Percentiles rank a stretch among this genome's conserved stretches.
phyloP scores from a whole-genome alignment of 148 eudicot genomes.

The Rhododendron williamsianum region DNA sequence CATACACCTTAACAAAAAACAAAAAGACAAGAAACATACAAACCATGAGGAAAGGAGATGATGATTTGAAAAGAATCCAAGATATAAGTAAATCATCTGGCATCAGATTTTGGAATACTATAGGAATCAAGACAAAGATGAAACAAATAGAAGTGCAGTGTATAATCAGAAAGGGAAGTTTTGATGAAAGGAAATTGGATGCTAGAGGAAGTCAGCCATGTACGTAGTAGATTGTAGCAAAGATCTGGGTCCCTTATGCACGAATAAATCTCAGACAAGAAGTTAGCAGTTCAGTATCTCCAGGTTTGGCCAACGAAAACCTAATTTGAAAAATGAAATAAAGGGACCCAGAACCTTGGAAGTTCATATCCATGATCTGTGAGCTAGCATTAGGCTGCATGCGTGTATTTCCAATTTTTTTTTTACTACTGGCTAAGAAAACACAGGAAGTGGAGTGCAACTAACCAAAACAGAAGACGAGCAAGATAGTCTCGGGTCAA shows the following conservation, averaged over 20 bases:
- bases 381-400: neutral
- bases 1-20: conserved; percentile 58
- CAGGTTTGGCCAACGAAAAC: neutral
- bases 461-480: conserved; percentile 85
- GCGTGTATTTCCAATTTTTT: neutral
- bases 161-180: neutral
- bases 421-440: neutral
- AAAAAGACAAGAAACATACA: neutral
- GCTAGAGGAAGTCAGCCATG: neutral
- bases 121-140: neutral
- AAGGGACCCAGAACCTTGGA: neutral
- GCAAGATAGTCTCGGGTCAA: conserved; percentile 90
- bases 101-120: neutral
- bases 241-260: neutral
- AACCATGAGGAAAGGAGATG: neutral
- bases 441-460: neutral
- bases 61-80: neutral
- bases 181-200: neutral
- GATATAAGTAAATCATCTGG: neutral
- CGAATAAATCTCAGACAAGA: neutral
- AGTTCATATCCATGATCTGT: neutral
- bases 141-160: neutral
- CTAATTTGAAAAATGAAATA: neutral
- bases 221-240: neutral
- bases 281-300: neutral